These are phyloP conservation scores for Quaeritorhiza haematococci DNA, from an alignment of 371 early-diverging fungal species.

Conservation along the genomic window DNA sequence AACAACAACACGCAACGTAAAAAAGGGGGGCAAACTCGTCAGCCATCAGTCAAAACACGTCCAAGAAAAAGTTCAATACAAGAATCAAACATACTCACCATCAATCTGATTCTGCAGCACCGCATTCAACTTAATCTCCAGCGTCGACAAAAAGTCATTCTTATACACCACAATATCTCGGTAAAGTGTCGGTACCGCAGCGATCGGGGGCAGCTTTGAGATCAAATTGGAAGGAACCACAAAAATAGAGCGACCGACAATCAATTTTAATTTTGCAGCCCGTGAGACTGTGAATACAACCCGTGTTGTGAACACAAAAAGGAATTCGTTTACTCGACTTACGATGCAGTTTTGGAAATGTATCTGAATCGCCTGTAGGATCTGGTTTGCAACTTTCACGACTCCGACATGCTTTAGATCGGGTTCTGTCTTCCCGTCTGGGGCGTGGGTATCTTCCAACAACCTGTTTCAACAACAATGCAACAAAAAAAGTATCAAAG, in stretches of 20 bases:
- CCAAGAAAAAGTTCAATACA: not conserved
- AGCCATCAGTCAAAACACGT: conserved; percentile 5
- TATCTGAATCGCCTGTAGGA: conserved; percentile 77
- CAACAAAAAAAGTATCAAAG: no score
- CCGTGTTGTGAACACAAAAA: not conserved
- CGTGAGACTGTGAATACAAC: no score
- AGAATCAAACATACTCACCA: conserved; percentile 32
- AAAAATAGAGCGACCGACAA: not conserved
- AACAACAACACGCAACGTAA: no score
- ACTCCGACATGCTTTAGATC: conserved; percentile 65
- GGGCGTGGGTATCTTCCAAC: conserved; percentile 60
- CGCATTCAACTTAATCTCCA: conserved; percentile 73
- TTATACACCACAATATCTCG: conserved; percentile 77
- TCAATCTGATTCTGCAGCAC: conserved; percentile 75
- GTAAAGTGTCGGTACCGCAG: conserved; percentile 71
- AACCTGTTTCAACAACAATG: conserved; percentile 47
- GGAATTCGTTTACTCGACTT: no score
- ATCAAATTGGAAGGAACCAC: not conserved
- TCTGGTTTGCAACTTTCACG: conserved; percentile 63
- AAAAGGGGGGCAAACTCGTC: not conserved
- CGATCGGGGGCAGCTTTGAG: conserved; percentile 65
- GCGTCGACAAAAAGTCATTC: conserved; percentile 74
- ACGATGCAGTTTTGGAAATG: conserved; percentile 86
- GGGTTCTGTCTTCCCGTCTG: conserved; percentile 58
- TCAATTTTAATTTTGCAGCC: no score